Evolutionary conservation across 768 basidiomycete genomes (phyloP).

Genomic region (Calocybe cyanea): DNA sequence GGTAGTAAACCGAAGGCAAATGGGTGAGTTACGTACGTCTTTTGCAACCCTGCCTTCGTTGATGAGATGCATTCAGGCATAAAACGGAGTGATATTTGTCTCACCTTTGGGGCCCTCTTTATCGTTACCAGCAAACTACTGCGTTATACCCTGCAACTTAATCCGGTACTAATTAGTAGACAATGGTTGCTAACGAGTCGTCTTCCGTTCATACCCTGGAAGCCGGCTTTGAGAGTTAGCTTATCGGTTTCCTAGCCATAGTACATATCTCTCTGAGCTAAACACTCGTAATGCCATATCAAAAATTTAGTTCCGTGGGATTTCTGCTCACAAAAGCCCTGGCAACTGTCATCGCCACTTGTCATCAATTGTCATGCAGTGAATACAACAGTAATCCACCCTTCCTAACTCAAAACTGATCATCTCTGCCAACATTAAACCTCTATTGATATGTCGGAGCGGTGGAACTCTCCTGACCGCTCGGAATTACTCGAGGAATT

Average conservation of each 20-base stretch:
- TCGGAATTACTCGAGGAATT: conserved; percentile 41
- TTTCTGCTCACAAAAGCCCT: too few relatives aligned
- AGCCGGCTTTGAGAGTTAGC: too few relatives aligned
- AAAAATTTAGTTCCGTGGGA: too few relatives aligned
- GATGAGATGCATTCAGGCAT: conserved; percentile 19
- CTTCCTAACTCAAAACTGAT: too few relatives aligned
- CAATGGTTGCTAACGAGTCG: conserved; percentile 12
- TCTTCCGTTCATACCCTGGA: background rate
- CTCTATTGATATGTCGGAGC: conserved; percentile 25
- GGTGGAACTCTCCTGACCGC: conserved; percentile 25
- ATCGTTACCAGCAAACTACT: conserved; percentile 28
- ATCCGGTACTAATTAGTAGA: conserved; percentile 30
- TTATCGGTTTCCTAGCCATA: too few relatives aligned
- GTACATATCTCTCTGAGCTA: background rate
- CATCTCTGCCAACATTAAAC: background rate
- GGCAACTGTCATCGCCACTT: conserved; percentile 12
- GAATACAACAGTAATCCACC: too few relatives aligned
- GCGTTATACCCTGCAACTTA: conserved; percentile 35
- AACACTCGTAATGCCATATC: too few relatives aligned
- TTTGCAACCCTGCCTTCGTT: conserved; percentile 6
- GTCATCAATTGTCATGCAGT: too few relatives aligned
- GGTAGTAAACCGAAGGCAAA: conserved; percentile 37
- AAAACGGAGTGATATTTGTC: conserved; percentile 24
- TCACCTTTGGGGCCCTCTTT: conserved; percentile 10
- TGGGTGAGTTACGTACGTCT: conserved; percentile 24